Conservation (phyloP, 768 basidiomycete genomes). For the Harrya chromipes region DNA sequence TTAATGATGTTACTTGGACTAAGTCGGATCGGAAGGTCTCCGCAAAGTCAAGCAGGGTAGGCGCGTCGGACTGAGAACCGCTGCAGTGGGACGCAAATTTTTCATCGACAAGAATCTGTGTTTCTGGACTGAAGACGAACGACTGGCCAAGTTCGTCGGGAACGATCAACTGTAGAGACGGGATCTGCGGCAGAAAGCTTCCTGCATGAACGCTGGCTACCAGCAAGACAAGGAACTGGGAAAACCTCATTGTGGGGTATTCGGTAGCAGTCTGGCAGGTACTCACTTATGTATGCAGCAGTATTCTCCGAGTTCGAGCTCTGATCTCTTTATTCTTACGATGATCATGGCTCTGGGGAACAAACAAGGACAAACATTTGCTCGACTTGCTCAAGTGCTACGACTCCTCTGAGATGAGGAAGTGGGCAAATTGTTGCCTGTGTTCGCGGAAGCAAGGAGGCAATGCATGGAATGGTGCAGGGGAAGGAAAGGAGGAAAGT, state of each 20-base stretch:
- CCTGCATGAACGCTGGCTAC: not conserved
- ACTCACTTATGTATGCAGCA: no score
- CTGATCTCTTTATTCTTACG: no score
- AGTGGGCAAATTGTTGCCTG: no score
- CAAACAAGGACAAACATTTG: not conserved
- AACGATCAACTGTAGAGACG: slow-evolving; percentile 35
- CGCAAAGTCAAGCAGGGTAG: slow-evolving; percentile 36
- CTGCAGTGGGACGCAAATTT: slow-evolving; percentile 11
- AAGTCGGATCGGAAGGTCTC: slow-evolving; percentile 37
- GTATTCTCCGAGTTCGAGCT: no score
- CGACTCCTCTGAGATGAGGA: no score
- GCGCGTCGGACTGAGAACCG: slow-evolving; percentile 17
- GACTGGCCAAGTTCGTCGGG: slow-evolving; percentile 12
- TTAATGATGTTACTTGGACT: slow-evolving; percentile 28
- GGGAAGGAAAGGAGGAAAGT: no score
- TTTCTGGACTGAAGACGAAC: slow-evolving; percentile 31
- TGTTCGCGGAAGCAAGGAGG: no score
- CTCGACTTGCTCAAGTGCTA: no score
- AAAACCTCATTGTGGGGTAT: slow-evolving; percentile 1
- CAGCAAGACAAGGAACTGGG: not conserved
- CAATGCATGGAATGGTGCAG: no score
- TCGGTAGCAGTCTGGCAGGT: no score
- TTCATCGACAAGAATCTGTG: slow-evolving; percentile 38
- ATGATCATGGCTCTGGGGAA: no score
- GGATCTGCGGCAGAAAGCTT: slow-evolving; percentile 32